Conservation (phyloP, 768 basidiomycete species). For the Phaffia australis region DNA sequence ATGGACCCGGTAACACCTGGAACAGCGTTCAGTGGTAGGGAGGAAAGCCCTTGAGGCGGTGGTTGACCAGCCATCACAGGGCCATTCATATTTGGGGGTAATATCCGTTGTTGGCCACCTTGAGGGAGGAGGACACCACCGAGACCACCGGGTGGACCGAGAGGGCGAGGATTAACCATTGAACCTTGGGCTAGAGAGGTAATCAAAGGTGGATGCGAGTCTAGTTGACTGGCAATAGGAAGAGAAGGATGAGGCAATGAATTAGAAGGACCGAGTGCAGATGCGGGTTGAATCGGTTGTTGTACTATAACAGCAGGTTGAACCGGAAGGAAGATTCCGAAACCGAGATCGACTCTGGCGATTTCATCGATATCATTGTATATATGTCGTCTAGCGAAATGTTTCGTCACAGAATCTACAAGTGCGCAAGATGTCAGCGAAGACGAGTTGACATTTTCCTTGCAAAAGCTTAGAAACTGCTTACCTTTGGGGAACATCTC, state of each 20-base stretch:
- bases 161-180: slow-evolving; percentile 1
- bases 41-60: background rate
- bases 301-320: slow-evolving; percentile 25
- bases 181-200: slow-evolving; percentile 34
- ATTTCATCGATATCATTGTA: slow-evolving; percentile 80
- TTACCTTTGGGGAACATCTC: slow-evolving; percentile 77
- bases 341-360: slow-evolving; percentile 76
- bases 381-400: slow-evolving; percentile 67
- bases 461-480: slow-evolving; percentile 29
- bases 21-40: background rate
- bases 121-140: slow-evolving; percentile 5
- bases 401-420: slow-evolving; percentile 77
- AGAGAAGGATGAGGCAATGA: slow-evolving; percentile 17
- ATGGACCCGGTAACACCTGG: slow-evolving; percentile 1
- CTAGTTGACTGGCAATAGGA: slow-evolving; percentile 22
- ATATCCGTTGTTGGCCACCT: slow-evolving; percentile 16
- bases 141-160: background rate
- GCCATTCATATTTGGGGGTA: slow-evolving; percentile 24
- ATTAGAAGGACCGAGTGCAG: slow-evolving; percentile 19
- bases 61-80: background rate
- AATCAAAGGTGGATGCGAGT: slow-evolving; percentile 28
- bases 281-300: slow-evolving; percentile 25
- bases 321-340: slow-evolving; percentile 42
- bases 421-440: background rate
- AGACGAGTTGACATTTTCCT: background rate